phyloP scores from a whole-genome alignment of 1,284 basidiomycete genomes.

The Vanrija sp. region DNA sequence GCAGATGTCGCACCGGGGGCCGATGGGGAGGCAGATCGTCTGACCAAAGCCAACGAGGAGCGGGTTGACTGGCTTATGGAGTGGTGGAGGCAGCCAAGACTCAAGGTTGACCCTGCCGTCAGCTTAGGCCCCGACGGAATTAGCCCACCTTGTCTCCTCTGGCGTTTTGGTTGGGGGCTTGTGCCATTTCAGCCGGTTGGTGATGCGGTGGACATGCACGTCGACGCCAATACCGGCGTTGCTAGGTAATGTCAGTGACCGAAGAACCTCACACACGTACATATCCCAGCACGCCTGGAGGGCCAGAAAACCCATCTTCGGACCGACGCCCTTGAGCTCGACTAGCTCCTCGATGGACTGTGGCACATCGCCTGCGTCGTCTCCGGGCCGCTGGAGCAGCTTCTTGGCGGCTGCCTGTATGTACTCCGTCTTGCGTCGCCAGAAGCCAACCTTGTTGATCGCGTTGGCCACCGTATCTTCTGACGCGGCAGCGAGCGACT shows the following conservation, averaged over 20 bases:
- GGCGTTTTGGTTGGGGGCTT: constrained; percentile 74
- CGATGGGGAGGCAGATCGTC: constrained; percentile 71
- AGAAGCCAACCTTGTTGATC: constrained; percentile 89
- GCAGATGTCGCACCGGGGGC: constrained; percentile 78
- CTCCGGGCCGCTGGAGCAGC: constrained; percentile 56
- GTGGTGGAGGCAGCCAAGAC: constrained; percentile 79
- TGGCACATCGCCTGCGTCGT: constrained; percentile 63
- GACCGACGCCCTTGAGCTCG: constrained; percentile 79
- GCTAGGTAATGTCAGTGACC: constrained; percentile 47
- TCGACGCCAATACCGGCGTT: constrained; percentile 96
- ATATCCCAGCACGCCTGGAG: constrained; percentile 81
- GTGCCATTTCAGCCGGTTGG: constrained; percentile 90
- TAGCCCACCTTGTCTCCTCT: constrained; percentile 71
- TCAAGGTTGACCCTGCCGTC: constrained; percentile 71
- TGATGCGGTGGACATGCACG: constrained; percentile 91
- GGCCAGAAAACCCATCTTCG: constrained; percentile 85
- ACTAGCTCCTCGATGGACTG: constrained; percentile 81
- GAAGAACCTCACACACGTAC: constrained; percentile 50
- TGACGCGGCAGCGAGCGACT: constrained; percentile 65
- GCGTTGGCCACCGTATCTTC: constrained; percentile 63
- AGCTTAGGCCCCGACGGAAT: neutral
- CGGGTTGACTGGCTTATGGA: constrained; percentile 79
- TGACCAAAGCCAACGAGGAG: constrained; percentile 82
- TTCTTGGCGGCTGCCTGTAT: constrained; percentile 69
- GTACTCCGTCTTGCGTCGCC: constrained; percentile 73